These are phyloP conservation scores for Middelhovenomyces tepae DNA, from an alignment of 805 yeast species.

Conservation along the genomic window DNA sequence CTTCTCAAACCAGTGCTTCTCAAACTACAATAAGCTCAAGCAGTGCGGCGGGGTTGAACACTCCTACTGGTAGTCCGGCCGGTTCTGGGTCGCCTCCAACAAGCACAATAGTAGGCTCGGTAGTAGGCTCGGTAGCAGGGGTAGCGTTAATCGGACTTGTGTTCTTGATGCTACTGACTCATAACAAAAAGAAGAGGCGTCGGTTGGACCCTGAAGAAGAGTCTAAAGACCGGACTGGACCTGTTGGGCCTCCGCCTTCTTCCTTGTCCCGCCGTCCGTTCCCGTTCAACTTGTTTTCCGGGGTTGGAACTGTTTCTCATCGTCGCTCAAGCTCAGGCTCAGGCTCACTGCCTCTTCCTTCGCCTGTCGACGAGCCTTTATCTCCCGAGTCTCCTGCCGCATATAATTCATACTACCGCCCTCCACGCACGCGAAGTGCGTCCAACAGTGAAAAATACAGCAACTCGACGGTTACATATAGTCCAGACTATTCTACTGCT, in stretches of 20 bases:
- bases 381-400: too few species aligned
- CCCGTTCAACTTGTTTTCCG: conserved; percentile 1
- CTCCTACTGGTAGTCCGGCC: conserved; percentile 1
- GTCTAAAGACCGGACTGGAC: neutral
- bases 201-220: conserved; percentile 7
- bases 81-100: conserved; percentile 10
- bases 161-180: conserved; percentile 10
- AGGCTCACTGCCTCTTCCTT: too few species aligned
- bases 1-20: conserved; percentile 1
- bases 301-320: conserved; percentile 6
- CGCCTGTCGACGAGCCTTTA: too few species aligned
- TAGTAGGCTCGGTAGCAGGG: conserved; percentile 22
- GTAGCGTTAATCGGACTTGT: conserved; percentile 16
- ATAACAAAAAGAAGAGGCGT: conserved; percentile 6
- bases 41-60: neutral
- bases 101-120: conserved; percentile 19
- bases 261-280: conserved; percentile 6
- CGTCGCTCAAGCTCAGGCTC: too few species aligned
- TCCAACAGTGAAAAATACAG: too few species aligned
- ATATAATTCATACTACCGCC: too few species aligned
- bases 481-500: too few species aligned
- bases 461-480: too few species aligned
- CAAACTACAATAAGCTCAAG: neutral
- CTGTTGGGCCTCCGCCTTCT: conserved; percentile 3
- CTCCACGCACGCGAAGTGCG: too few species aligned